Evolutionary conservation across 257 asterid genomes (phyloP).

Genomic region (Parsonsia alboflavescens): DNA sequence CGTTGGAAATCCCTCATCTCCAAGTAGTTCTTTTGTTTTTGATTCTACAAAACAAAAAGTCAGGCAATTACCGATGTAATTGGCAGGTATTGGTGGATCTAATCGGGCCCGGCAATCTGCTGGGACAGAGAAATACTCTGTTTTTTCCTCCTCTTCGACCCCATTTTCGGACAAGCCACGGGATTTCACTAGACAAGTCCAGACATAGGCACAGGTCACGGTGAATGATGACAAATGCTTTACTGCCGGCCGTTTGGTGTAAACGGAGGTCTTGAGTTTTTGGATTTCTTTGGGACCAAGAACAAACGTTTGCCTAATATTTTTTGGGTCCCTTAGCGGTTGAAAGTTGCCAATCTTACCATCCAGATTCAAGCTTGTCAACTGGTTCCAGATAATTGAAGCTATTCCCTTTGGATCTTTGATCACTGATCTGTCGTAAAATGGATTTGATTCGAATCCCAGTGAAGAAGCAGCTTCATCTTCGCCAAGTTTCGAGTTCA

Average conservation of each 20-base stretch:
- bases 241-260: background rate
- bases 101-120: conserved; percentile 28
- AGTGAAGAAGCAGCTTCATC: background rate
- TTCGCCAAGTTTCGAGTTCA: conserved; percentile 7
- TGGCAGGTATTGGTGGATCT: conserved; percentile 29
- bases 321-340: conserved; percentile 8
- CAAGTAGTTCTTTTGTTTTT: conserved; percentile 11
- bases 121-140: conserved; percentile 1
- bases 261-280: conserved; percentile 2
- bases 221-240: conserved; percentile 30
- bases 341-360: background rate
- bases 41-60: background rate
- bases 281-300: too few relatives aligned
- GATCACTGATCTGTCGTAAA: conserved; percentile 23
- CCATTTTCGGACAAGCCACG: background rate
- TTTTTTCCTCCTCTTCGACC: conserved; percentile 5
- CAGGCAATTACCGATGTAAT: conserved; percentile 40
- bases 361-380: background rate
- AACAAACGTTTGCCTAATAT: too few relatives aligned
- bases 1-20: conserved; percentile 19
- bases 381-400: conserved; percentile 6
- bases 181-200: conserved; percentile 32
- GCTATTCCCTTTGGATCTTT: conserved; percentile 19
- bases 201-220: conserved; percentile 27
- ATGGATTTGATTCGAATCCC: conserved; percentile 12